Conservation (phyloP, 2,329 filamentous ascomycete genomes). For the Beauveria varroae region DNA sequence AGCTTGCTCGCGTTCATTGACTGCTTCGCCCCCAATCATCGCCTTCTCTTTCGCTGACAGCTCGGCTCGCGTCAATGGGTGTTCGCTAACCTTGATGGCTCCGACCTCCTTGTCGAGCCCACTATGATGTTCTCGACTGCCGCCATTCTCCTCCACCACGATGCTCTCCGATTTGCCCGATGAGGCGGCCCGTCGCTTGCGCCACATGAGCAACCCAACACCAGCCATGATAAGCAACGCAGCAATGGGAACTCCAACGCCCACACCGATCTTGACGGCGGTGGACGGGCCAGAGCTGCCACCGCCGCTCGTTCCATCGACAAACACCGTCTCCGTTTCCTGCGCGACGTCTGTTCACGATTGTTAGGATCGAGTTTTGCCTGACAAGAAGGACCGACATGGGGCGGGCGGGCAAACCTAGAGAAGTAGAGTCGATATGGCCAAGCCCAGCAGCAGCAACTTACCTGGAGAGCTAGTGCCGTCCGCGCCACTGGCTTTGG, state of each 20-base stretch:
- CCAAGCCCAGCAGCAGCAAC: constrained; percentile 20
- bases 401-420: not conserved
- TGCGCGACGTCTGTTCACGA: not conserved
- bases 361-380: not conserved
- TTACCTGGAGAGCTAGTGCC: constrained; percentile 20
- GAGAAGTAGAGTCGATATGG: not conserved
- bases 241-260: not conserved
- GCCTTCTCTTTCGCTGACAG: not conserved
- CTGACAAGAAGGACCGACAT: not conserved
- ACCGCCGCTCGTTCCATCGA: not conserved
- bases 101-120: not conserved
- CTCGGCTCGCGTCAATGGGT: not conserved
- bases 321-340: constrained; percentile 5
- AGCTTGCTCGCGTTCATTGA: not conserved
- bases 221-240: not conserved
- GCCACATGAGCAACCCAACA: not conserved
- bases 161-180: not conserved
- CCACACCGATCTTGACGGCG: not conserved
- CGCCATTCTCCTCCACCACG: not conserved
- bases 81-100: not conserved
- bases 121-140: not conserved
- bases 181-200: not conserved
- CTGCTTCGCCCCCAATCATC: not conserved
- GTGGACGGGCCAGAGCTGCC: not conserved
- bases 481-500: constrained; percentile 17